Evolutionary conservation across 2,329 filamentous ascomycete genomes (phyloP).

Genomic region (Hymenoscyphus infarciens): DNA sequence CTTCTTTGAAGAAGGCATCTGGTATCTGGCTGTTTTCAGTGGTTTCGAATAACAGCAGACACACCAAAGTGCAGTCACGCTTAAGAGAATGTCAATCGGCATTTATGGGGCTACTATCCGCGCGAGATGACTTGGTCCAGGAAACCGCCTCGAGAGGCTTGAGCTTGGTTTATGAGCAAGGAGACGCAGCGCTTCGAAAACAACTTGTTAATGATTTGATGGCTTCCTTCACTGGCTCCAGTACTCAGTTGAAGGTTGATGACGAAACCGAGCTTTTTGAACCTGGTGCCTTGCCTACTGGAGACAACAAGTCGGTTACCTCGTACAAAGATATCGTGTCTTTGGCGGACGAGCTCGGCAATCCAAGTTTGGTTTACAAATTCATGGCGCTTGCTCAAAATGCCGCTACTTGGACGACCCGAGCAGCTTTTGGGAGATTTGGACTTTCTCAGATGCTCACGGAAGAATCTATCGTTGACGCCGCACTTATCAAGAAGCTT

Average conservation of each 20-base stretch:
- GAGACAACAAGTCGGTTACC: conserved; percentile 82
- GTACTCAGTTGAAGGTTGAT: conserved; percentile 74
- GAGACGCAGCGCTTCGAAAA: conserved; percentile 74
- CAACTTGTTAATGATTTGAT: conserved; percentile 85
- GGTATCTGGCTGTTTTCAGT: conserved; percentile 94
- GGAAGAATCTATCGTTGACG: conserved; percentile 74
- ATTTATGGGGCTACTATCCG: conserved; percentile 83
- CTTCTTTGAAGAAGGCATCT: conserved; percentile 83
- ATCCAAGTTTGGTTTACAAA: conserved; percentile 93
- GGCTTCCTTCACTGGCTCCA: conserved; percentile 78
- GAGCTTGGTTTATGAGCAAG: conserved; percentile 90
- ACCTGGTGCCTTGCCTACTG: conserved; percentile 82
- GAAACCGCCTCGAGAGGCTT: conserved; percentile 90
- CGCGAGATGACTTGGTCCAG: conserved; percentile 90
- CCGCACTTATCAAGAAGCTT: conserved; percentile 91
- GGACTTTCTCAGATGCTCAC: conserved; percentile 89
- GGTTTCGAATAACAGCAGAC: conserved; percentile 82
- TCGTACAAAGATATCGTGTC: conserved; percentile 98
- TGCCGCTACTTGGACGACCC: conserved; percentile 95
- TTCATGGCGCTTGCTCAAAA: conserved; percentile 98
- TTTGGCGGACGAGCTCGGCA: conserved; percentile 92
- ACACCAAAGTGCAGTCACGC: conserved; percentile 67
- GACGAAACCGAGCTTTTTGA: conserved; percentile 93
- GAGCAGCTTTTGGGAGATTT: conserved; percentile 91
- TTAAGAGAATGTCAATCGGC: conserved; percentile 78